phyloP scores from a whole-genome alignment of 768 basidiomycete species.

The Amanita polypyramis region DNA sequence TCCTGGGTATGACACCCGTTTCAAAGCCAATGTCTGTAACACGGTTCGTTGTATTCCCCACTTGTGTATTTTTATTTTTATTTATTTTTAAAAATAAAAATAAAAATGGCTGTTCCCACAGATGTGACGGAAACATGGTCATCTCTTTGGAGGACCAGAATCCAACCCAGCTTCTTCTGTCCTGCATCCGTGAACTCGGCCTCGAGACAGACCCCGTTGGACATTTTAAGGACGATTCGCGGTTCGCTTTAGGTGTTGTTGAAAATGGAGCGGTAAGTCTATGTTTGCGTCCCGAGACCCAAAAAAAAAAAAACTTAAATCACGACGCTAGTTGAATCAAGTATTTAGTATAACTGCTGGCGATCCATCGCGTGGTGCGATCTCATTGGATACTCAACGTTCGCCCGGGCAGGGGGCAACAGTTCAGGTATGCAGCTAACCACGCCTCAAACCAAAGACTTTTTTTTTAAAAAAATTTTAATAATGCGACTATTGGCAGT shows the following conservation, averaged over 20 bases:
- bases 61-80: not conserved
- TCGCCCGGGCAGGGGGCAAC: slow-evolving; percentile 39
- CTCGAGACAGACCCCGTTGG: slow-evolving; percentile 4
- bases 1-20: slow-evolving; percentile 33
- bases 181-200: slow-evolving; percentile 33
- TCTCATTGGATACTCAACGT: slow-evolving; percentile 45
- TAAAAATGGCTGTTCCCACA: slow-evolving; percentile 15
- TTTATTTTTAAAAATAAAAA: no score
- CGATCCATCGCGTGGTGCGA: slow-evolving; percentile 57
- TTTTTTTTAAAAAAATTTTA: no score
- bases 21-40: slow-evolving; percentile 43
- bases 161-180: slow-evolving; percentile 50
- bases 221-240: slow-evolving; percentile 40
- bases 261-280: slow-evolving; percentile 19
- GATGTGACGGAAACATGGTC: slow-evolving; percentile 67
- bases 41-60: slow-evolving; percentile 23
- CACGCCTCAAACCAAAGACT: slow-evolving; percentile 1
- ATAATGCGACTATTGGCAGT: slow-evolving; percentile 16
- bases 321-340: slow-evolving; percentile 26
- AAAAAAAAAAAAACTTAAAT: slow-evolving; percentile 2
- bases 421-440: slow-evolving; percentile 30
- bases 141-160: slow-evolving; percentile 44
- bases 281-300: not conserved
- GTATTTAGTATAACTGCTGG: slow-evolving; percentile 58
- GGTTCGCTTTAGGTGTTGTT: slow-evolving; percentile 44